Evolutionary conservation across 768 basidiomycete species (phyloP).

Genomic region (Clitopilus passeckerianus): DNA sequence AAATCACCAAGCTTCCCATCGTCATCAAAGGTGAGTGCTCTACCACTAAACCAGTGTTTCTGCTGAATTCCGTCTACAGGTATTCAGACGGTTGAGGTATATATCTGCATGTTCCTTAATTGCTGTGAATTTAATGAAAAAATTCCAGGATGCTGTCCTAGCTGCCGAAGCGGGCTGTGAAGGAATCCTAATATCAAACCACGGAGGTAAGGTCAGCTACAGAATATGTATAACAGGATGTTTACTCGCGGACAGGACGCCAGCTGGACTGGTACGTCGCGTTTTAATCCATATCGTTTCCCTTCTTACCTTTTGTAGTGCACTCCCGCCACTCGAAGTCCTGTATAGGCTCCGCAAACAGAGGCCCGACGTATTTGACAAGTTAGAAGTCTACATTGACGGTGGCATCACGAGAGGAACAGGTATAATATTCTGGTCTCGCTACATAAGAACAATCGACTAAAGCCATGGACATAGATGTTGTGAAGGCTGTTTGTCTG

Average conservation of each 20-base stretch:
- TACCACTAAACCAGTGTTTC: background rate
- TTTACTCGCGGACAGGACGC: constrained; percentile 39
- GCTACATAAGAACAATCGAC: background rate
- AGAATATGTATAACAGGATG: background rate
- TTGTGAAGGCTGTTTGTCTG: constrained; percentile 85
- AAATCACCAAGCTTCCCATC: constrained; percentile 65
- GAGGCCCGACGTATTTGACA: constrained; percentile 70
- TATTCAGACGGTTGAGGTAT: constrained; percentile 70
- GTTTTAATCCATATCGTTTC: background rate
- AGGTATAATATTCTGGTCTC: constrained; percentile 30
- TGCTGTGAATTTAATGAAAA: no score
- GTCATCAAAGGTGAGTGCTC: constrained; percentile 59
- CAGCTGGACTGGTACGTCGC: constrained; percentile 72
- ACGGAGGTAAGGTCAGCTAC: constrained; percentile 58
- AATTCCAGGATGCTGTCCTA: constrained; percentile 72
- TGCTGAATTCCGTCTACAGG: constrained; percentile 29
- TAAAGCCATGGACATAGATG: constrained; percentile 39
- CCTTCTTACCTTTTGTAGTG: constrained; percentile 28
- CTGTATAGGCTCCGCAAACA: constrained; percentile 68
- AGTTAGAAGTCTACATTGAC: constrained; percentile 52
- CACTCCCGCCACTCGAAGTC: constrained; percentile 75
- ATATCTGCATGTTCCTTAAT: no score
- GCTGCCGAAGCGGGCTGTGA: constrained; percentile 82
- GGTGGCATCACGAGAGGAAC: constrained; percentile 74
- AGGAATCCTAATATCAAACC: constrained; percentile 87